Percentiles rank a stretch among this genome's conserved stretches.
phyloP scores from a whole-genome alignment of 495 filamentous ascomycete species.

The Aspergillus affinis region DNA sequence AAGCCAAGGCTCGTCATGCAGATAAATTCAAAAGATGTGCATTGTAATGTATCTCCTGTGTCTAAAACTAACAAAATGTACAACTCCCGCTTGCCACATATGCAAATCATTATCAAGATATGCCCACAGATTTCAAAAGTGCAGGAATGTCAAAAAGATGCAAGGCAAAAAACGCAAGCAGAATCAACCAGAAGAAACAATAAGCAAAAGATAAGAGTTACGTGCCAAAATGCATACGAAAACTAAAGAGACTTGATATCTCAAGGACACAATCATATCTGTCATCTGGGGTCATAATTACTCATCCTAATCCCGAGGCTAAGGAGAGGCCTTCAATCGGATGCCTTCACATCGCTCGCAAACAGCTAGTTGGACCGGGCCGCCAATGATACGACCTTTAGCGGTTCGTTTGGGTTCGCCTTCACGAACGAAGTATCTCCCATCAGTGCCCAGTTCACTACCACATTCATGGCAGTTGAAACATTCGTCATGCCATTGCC shows the following conservation, averaged over 20 bases:
- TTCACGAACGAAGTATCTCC: slow-evolving; percentile 63
- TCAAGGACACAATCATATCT: background rate
- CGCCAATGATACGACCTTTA: slow-evolving; percentile 49
- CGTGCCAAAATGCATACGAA: background rate
- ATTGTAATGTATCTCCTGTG: background rate
- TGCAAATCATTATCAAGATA: slow-evolving; percentile 4
- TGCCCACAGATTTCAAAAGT: background rate
- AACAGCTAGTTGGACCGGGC: slow-evolving; percentile 51
- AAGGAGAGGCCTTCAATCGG: slow-evolving; percentile 56
- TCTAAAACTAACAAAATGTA: background rate
- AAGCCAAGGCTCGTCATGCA: no score
- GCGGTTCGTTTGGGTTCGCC: slow-evolving; percentile 52
- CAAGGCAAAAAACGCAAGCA: background rate
- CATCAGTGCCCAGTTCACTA: slow-evolving; percentile 57
- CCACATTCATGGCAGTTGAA: slow-evolving; percentile 79
- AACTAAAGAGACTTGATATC: background rate
- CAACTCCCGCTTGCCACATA: slow-evolving; percentile 13
- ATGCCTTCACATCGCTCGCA: slow-evolving; percentile 66
- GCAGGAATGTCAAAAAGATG: background rate
- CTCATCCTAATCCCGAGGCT: background rate
- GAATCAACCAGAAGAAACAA: background rate
- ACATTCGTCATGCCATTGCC: slow-evolving; percentile 91
- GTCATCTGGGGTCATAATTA: background rate
- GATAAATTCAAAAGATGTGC: background rate
- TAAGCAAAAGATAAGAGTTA: background rate